These are phyloP conservation scores for Penicillium paxilli DNA, from an alignment of 495 filamentous ascomycete genomes.

Conservation along the genomic window DNA sequence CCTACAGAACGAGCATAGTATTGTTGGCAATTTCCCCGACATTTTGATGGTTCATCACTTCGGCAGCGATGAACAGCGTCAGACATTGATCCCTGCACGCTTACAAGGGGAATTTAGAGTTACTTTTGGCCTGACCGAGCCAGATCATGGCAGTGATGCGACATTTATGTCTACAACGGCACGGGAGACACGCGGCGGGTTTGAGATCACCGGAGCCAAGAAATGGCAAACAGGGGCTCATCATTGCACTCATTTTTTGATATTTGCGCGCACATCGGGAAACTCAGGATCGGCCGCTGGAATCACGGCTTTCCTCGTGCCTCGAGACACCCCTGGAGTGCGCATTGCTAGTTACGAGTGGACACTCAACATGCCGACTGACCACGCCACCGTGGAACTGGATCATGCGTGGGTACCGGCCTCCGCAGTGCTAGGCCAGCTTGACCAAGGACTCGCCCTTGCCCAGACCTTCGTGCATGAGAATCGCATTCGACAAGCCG, in stretches of 20 bases:
- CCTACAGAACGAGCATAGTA: constrained; percentile 59
- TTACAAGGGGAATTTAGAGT: constrained; percentile 49
- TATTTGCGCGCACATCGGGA: constrained; percentile 57
- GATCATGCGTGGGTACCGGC: constrained; percentile 49
- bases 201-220: constrained; percentile 54
- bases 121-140: constrained; percentile 62
- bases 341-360: constrained; percentile 56
- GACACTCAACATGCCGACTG: constrained; percentile 64
- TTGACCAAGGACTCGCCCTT: constrained; percentile 52
- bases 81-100: constrained; percentile 47
- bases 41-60: constrained; percentile 58
- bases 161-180: constrained; percentile 58
- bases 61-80: constrained; percentile 49
- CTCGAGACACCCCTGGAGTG: constrained; percentile 44
- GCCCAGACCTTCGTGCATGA: constrained; percentile 65
- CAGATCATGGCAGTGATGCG: constrained; percentile 59
- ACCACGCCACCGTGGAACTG: constrained; percentile 56
- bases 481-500: constrained; percentile 61
- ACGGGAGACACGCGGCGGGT: constrained; percentile 38
- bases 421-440: constrained; percentile 45
- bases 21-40: constrained; percentile 61
- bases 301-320: constrained; percentile 60
- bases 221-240: constrained; percentile 65
- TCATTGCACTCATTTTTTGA: constrained; percentile 55
- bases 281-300: constrained; percentile 45